Evolutionary conservation across 495 filamentous ascomycete species (phyloP), one percentile per base, ranked within the genome.

Genomic region (Daldinia concentrica): DNA sequence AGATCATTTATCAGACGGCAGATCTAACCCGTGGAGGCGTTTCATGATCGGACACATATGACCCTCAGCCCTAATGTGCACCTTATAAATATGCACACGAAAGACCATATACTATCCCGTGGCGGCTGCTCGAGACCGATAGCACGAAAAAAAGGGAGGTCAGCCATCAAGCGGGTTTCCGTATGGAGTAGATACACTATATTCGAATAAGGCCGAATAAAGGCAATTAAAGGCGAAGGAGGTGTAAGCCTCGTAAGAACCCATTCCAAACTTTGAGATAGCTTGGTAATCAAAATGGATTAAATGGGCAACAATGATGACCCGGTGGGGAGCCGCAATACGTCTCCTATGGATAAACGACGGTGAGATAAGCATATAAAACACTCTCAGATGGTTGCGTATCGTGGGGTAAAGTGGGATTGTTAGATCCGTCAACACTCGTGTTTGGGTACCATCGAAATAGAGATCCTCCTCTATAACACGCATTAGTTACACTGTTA

Each of bases 351-450:
- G 58, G 51, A 63, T 62, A 56, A 59, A 55, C 51, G 50, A 60
- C 62, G 36, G 65, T 43, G 56, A 68, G 61, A 73, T 68, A 68
- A 64, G 65, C 69, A 58, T 66, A 62, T 59, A 58, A 63, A 4
- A 32, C 62, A 66, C 48, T 59, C 30, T 41, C 12, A 26, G 59
- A 54, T 64, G 70, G 59, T 32, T 6, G 30, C 39, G 52, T 37
- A 73, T 69, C 71, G 66, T 69, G 71, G 71, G 71, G 71, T 52
- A 73, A 68, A 73, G 62, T 66, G 71, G 71, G 71, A 64, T 60
- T 24, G 34, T 65, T 12, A 56, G 71, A 73, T 68, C 66, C 39
- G 17, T 22, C 26, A 66, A 66, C n/a, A 27, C 4, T 0, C 4
- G 30, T 58, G 32, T 58, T 58, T 61, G 39, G 59, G 60, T 43